A percentile compares a stretch with the other conserved stretches of the same genome.
These are phyloP conservation scores for Peterozyma toletana DNA, from an alignment of 805 yeast genomes.

Conservation along the genomic window DNA sequence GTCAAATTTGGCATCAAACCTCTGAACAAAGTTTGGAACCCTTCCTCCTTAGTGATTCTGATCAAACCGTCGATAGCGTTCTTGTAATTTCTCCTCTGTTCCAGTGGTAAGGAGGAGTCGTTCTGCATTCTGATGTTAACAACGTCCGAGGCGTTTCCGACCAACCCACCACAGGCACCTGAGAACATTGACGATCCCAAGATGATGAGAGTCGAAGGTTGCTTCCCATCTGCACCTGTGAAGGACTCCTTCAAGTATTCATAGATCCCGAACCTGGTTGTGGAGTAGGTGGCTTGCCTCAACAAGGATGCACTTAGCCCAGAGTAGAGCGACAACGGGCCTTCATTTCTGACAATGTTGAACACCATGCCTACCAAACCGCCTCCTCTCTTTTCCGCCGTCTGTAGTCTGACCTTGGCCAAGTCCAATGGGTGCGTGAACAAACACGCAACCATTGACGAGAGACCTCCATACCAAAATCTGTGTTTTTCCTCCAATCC, in stretches of 20 bases:
- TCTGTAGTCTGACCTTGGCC: slow-evolving; percentile 82
- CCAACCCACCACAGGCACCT: slow-evolving; percentile 78
- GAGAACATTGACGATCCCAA: slow-evolving; percentile 80
- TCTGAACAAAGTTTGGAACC: slow-evolving; percentile 49
- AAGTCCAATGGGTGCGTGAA: slow-evolving; percentile 80
- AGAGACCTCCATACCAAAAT: slow-evolving; percentile 65
- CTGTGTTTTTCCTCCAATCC: slow-evolving; percentile 22
- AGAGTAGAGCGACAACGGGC: slow-evolving; percentile 62
- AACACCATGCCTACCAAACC: slow-evolving; percentile 54
- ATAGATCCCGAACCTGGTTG: slow-evolving; percentile 82
- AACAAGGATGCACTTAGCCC: slow-evolving; percentile 78
- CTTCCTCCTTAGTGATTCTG: slow-evolving; percentile 56
- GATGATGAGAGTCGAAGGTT: slow-evolving; percentile 51
- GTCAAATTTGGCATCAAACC: slow-evolving; percentile 74
- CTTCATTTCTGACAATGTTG: slow-evolving; percentile 56
- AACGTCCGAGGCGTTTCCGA: slow-evolving; percentile 85
- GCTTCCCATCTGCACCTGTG: slow-evolving; percentile 29
- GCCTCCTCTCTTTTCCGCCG: slow-evolving; percentile 63
- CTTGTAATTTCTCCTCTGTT: slow-evolving; percentile 62
- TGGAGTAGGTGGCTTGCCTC: slow-evolving; percentile 84
- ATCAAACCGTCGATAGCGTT: slow-evolving; percentile 74
- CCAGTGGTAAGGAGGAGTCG: slow-evolving; percentile 62
- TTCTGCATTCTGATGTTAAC: slow-evolving; percentile 90
- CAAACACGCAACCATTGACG: slow-evolving; percentile 59
- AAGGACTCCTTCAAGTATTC: slow-evolving; percentile 61